Base-by-base conservation (phyloP, 257 asterid species). In the Jacaranda copaia region DNA sequence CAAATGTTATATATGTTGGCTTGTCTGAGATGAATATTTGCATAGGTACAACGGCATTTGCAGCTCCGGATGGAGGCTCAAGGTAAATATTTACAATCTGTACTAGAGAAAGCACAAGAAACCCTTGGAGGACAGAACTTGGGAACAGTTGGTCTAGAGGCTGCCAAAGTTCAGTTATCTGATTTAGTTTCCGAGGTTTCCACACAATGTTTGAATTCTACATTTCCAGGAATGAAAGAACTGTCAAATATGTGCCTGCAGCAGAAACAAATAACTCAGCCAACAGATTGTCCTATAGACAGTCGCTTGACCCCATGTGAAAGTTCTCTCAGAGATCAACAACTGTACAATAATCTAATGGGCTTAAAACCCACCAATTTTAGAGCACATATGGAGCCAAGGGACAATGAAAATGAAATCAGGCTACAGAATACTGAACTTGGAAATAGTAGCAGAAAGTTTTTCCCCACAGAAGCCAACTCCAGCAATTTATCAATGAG, bases 31-130 rank as follows among this genome's bases (percentile, higher is more conserved):
- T 25, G 32, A 42, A 42, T 8, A 10, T 43, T 35, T 49, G 72
- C 69, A 64, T 79, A 93, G 98, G 98, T 94, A 62, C 98, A 93
- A 70, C 88, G 96, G 63, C 94, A 91, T 84, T 78, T 91, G 80
- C 97, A 92, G 89, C 91, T 90, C 35, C 76, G 93, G 49, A 92
- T 92, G 73, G 97, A 92, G 85, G 92, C 97, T 11, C 97, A 92
- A 76, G 97, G 97, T 19, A 90, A 88, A 80, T 90, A 92, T 70
- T 66, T 92, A 60, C 97, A 94, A 80, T 83, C 92, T 0, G 98
- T 94, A 15, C 88, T 94, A 2, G 97, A 92, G 82, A 90, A 90
- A 81, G 97, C 98, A 52, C 97, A 94, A 75, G 97, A 94, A 74
- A 94, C 94, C 3, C 86, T 94, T 20, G 97, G 96, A 76, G 88